Evolutionary conservation across 129 eudicot genomes (phyloP), one percentile per base, ranked within the genome.

Genomic region (Lonicera japonica): DNA sequence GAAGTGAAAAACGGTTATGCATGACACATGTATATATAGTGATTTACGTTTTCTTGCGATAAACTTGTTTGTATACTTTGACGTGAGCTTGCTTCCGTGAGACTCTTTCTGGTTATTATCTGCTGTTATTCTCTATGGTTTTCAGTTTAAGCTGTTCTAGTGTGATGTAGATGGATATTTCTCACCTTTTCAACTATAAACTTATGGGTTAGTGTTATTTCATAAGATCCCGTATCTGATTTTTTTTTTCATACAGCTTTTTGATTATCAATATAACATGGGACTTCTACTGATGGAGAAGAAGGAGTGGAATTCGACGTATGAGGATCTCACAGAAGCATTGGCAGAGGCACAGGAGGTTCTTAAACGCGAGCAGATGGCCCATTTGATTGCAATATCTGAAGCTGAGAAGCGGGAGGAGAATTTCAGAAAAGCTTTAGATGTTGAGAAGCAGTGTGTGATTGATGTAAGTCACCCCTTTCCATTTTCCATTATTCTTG

Each of bases 191-290:
- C 45, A 58, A 29, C 45, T 8, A 13, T 20, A 38, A 22, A 4
- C 16, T 58, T 14, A 34, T 58, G 1, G n/a, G 21, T 40, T 25
- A 36, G 6, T n/a, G 19, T 10, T 58, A 29, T 5, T 29, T 11
- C 29, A 34, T 6, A 58, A 1, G 13, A 58, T 36, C 19, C 16
- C 10, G 40, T 70, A 9, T 59, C 51, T 38, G 36, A 1, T 16
- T 60, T 11, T 60, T 9, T 16, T 4, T 25, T 3, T 3, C 19
- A 34, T 43, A 36, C 75, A 92, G 98, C 83, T 92, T 47, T 76
- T 64, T 68, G 98, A 92, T 68, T 92, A 92, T 74, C 98, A 92
- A 34, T 82, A 92, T 60, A 87, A 85, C 69, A 92, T 92, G 98
- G 98, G 98, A 1, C 77, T 92, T 17, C 76, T 92, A 21, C 79